phyloP scores from a whole-genome alignment of 768 basidiomycete genomes.

The Mycena indigotica region DNA sequence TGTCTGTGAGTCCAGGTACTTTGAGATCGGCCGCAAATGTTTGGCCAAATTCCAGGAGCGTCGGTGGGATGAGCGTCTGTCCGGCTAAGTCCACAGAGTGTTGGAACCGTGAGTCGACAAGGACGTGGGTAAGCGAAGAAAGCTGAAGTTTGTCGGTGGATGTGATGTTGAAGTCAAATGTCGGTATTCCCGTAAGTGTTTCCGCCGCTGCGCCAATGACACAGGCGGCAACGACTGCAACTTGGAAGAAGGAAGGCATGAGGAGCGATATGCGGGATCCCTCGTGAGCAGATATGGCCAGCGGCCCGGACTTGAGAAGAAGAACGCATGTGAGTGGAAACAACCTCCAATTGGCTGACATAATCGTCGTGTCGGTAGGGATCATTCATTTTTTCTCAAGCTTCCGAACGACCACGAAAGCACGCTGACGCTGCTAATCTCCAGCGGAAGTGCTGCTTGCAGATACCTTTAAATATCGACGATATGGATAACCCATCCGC shows the following conservation, averaged over 20 bases:
- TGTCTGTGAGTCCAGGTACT: constrained; percentile 10
- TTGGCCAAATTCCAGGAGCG: constrained; percentile 21
- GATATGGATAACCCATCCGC: no score
- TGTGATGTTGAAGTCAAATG: constrained; percentile 18
- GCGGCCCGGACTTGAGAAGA: no score
- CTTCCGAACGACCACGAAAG: no score
- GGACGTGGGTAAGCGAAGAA: constrained; percentile 13
- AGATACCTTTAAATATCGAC: no score
- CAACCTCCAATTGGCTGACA: no score
- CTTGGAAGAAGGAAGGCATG: background rate
- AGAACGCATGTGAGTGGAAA: no score
- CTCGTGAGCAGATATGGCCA: no score
- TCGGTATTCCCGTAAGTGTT: constrained; percentile 21
- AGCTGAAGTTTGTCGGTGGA: constrained; percentile 13
- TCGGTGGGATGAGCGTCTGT: constrained; percentile 24
- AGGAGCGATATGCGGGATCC: no score
- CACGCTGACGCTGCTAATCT: no score
- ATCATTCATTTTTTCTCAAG: no score
- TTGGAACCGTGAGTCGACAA: constrained; percentile 22
- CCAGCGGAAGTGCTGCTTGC: no score
- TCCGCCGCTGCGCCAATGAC: constrained; percentile 1
- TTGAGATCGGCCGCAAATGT: constrained; percentile 21
- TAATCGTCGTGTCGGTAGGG: no score
- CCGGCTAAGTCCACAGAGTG: constrained; percentile 17
- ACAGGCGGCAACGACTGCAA: background rate